These are phyloP conservation scores for Didymella pinodella DNA, from an alignment of 2,329 filamentous ascomycete species.

Conservation along the genomic window DNA sequence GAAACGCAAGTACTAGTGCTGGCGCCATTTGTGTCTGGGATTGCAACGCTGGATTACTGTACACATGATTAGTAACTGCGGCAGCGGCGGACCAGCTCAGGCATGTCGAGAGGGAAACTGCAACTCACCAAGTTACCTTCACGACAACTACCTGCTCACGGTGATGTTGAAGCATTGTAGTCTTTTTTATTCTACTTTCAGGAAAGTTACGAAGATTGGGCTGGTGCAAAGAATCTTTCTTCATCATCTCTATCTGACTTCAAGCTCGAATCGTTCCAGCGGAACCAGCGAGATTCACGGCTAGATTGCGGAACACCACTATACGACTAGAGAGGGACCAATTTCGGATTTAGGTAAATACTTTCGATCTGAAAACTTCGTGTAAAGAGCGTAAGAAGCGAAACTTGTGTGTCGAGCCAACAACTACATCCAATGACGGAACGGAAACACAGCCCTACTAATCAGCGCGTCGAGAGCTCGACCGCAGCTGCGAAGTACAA, in stretches of 20 bases:
- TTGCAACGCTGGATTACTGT: slow-evolving; percentile 5
- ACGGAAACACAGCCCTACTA: background rate
- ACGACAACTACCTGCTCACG: background rate
- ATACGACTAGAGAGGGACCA: background rate
- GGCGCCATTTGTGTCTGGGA: slow-evolving; percentile 2
- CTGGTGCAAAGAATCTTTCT: background rate
- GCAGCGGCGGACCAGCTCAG: background rate
- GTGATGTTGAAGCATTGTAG: background rate
- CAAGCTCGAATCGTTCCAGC: background rate
- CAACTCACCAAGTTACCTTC: background rate
- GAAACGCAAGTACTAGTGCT: background rate
- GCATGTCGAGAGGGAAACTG: background rate
- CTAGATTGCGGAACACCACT: too few relatives aligned
- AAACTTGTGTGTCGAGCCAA: background rate
- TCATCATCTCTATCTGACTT: background rate
- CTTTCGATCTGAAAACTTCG: background rate
- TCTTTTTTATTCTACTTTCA: background rate
- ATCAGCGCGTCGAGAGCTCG: background rate
- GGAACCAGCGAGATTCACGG: background rate
- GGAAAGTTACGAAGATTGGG: background rate
- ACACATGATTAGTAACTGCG: slow-evolving; percentile 3
- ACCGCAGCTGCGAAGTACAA: background rate
- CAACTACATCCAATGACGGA: background rate
- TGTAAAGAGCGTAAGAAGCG: background rate
- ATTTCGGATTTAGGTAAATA: background rate